Evolutionary conservation across 2,329 filamentous ascomycete genomes (phyloP), one percentile per base, ranked within the genome.

Genomic region (Fusarium transvaalense): DNA sequence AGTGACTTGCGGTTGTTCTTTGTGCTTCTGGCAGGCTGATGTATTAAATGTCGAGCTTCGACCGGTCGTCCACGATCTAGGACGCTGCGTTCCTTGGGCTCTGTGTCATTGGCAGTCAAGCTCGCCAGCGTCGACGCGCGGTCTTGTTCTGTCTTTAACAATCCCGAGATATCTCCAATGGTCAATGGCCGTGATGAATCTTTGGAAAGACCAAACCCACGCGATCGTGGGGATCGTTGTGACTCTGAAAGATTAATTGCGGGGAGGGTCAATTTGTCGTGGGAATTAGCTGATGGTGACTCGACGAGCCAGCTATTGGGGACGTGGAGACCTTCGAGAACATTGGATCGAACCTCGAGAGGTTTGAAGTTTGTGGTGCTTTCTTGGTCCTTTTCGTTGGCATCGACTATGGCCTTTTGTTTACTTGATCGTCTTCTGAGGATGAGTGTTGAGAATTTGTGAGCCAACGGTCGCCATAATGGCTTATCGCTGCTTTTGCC

Each of bases 41-140:
- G 62, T 45, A 65, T 65, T 25, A 65, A 45, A 61, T 65, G 61
- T 1, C 54, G 52, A n/a, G 62, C 42, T 31, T 65, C 61, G 19
- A 65, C 29, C 2, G 62, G 62, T 23, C 62, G 47, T 14, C 62
- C 62, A 12, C 62, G 62, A 31, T 65, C 61, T 12, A 65, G 9
- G 4, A 65, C 50, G 34, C 62, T 51, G 5, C 23, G 31, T 27
- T 51, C 47, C 3, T 19, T 61, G 0, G 52, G 53, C 9, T 21
- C 27, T 2, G 45, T 48, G 5, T 60, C 54, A 1, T 27, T 3
- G 7, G 32, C 32, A 8, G 37, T 41, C 19, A 65, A 23, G 12
- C n/a, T 38, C 21, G 62, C 42, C 17, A 60, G 37, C 2, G 62
- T 27, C 13, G 61, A 65, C 0, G 42, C 46, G 13, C 61, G 35